Evolutionary conservation across 2,329 filamentous ascomycete species (phyloP).

Genomic region (Raffaelea albimanens): DNA sequence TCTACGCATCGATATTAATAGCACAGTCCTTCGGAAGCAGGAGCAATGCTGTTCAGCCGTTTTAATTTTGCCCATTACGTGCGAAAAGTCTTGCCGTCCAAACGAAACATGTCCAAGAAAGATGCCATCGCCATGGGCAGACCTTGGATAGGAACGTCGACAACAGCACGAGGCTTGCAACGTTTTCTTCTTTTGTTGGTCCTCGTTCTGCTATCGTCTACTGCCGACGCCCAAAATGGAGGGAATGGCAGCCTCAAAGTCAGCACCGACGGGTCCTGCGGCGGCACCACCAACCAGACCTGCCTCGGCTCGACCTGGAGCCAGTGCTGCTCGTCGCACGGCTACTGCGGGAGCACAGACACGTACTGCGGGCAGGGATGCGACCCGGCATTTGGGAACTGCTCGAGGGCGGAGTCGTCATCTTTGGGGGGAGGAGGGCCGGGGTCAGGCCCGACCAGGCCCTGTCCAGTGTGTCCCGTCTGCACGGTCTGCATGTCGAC

Average conservation of each 20-base stretch:
- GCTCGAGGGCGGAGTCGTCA: background rate
- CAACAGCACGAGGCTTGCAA: no score
- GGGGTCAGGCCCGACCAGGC: background rate
- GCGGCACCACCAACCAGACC: background rate
- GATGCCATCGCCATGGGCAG: no score
- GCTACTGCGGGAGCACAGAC: constrained; percentile 4
- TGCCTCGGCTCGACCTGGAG: constrained; percentile 5
- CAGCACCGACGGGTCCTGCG: constrained; percentile 6
- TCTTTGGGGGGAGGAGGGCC: background rate
- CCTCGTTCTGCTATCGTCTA: no score
- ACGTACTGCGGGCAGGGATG: constrained; percentile 9
- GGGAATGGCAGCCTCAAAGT: background rate
- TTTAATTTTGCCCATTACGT: no score
- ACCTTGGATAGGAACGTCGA: no score
- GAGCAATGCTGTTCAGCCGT: no score
- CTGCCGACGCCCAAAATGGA: background rate
- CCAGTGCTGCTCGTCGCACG: constrained; percentile 8
- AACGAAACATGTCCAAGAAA: no score
- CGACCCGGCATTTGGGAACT: constrained; percentile 6
- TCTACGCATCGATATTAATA: no score
- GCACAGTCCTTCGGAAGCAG: no score
- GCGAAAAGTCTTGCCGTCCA: no score
- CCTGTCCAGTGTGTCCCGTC: background rate
- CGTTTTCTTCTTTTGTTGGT: background rate
- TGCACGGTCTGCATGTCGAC: background rate